phyloP scores from a whole-genome alignment of 495 filamentous ascomycete species.

The Friedmanniomyces simplex region DNA sequence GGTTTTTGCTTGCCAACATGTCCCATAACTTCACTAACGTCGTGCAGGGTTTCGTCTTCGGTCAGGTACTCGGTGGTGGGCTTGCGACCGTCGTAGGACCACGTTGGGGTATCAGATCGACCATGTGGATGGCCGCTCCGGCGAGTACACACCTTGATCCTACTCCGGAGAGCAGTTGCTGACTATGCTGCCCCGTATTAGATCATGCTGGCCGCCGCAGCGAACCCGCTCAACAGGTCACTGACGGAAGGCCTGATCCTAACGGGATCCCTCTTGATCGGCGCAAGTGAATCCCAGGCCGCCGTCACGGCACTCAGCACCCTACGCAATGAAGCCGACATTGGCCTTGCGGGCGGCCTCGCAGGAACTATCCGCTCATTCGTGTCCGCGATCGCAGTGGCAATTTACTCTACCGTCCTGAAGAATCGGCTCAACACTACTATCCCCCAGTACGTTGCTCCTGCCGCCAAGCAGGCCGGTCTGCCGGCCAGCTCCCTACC shows the following conservation, averaged over 20 bases:
- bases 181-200: too few relatives aligned
- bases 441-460: background rate
- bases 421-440: background rate
- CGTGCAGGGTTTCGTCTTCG: background rate
- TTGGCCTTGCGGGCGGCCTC: background rate
- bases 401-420: background rate
- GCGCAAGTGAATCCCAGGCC: background rate
- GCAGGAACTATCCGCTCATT: background rate
- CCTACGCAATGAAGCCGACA: background rate
- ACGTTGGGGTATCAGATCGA: background rate
- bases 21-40: background rate
- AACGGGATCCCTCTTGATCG: background rate
- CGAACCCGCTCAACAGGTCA: background rate
- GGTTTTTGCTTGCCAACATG: background rate
- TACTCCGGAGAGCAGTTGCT: too few relatives aligned
- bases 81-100: background rate
- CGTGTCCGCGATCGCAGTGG: background rate
- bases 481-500: background rate
- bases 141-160: too few relatives aligned
- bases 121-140: conserved; percentile 1
- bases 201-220: background rate
- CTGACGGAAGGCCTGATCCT: background rate
- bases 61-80: background rate
- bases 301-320: background rate
- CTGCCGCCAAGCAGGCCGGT: background rate